A percentile compares a stretch with the other conserved stretches of the same genome.
phyloP scores from a whole-genome alignment of 140 eudicot species.

The Erigeron philadelphicus region DNA sequence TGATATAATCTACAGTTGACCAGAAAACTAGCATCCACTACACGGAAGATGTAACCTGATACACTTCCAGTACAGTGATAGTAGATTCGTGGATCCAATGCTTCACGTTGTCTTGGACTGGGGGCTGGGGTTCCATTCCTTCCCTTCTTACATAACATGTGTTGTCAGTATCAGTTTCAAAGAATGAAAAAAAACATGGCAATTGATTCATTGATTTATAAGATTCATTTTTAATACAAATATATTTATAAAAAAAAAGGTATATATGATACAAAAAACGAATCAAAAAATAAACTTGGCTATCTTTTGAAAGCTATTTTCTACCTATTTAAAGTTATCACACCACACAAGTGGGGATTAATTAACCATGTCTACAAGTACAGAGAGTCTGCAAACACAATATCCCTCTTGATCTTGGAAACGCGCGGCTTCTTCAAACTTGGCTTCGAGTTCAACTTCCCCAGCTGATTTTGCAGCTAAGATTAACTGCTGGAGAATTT shows the following conservation, averaged over 20 bases:
- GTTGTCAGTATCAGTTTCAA: too few species aligned
- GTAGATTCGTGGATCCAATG: too few species aligned
- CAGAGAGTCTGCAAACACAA: constrained; percentile 89
- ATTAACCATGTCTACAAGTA: constrained; percentile 44
- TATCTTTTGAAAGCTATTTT: constrained; percentile 5
- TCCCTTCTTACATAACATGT: too few species aligned
- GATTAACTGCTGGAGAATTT: constrained; percentile 89
- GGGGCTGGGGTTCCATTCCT: too few species aligned
- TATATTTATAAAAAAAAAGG: not conserved
- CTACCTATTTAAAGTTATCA: constrained; percentile 18
- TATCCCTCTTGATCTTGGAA: constrained; percentile 88
- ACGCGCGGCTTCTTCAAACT: constrained; percentile 93
- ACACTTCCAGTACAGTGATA: too few species aligned
- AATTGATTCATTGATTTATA: too few species aligned
- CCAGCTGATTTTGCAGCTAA: constrained; percentile 86
- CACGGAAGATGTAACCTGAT: too few species aligned
- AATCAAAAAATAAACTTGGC: not conserved
- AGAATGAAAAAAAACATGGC: too few species aligned
- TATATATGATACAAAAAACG: constrained; percentile 2
- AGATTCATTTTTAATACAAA: too few species aligned
- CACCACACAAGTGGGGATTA: not conserved
- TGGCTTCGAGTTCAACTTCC: constrained; percentile 80
- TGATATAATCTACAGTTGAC: too few species aligned
- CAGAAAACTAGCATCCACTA: too few species aligned
- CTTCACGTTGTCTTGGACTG: too few species aligned